Conservation (phyloP, 1,284 basidiomycete genomes). For the Cutaneotrichosporon cutaneum region DNA sequence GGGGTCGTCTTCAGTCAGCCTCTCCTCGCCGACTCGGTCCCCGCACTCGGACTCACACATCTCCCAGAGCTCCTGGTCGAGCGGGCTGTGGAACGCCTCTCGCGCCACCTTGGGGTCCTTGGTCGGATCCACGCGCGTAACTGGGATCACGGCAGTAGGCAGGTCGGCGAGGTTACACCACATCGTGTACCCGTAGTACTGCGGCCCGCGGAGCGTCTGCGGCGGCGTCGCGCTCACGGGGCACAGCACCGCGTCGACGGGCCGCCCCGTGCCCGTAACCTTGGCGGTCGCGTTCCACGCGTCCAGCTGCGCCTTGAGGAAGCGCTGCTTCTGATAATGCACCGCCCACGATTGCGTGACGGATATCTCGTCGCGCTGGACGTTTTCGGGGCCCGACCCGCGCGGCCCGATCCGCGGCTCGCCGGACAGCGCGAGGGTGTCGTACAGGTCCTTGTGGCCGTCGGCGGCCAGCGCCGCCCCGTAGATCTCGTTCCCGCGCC, state of each 20-base stretch:
- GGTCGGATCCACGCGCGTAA: not conserved
- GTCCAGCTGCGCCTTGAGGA: slow-evolving; percentile 16
- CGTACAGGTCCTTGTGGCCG: slow-evolving; percentile 14
- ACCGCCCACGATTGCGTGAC: slow-evolving; percentile 19
- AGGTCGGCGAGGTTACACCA: slow-evolving; percentile 57
- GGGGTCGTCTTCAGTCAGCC: not conserved
- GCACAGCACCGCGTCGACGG: slow-evolving; percentile 22
- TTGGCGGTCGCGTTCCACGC: slow-evolving; percentile 13
- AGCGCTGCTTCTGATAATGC: slow-evolving; percentile 15
- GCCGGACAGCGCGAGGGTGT: not conserved
- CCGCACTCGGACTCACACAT: slow-evolving; percentile 7
- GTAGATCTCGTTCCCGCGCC: not conserved
- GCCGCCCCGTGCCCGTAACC: slow-evolving; percentile 14
- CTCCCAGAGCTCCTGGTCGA: slow-evolving; percentile 1
- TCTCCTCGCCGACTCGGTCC: too few relatives aligned
- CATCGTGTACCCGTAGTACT: slow-evolving; percentile 18
- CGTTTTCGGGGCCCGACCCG: slow-evolving; percentile 11
- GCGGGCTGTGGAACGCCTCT: not conserved
- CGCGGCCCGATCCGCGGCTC: slow-evolving; percentile 17
- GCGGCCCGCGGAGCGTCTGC: slow-evolving; percentile 8
- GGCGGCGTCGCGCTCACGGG: slow-evolving; percentile 10
- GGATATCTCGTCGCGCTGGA: slow-evolving; percentile 9
- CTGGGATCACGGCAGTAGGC: slow-evolving; percentile 63
- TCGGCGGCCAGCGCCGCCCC: slow-evolving; percentile 12
- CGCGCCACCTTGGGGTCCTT: slow-evolving; percentile 1